These are phyloP conservation scores for Neurospora cerealis DNA, from an alignment of 495 filamentous ascomycete species.

Conservation along the genomic window DNA sequence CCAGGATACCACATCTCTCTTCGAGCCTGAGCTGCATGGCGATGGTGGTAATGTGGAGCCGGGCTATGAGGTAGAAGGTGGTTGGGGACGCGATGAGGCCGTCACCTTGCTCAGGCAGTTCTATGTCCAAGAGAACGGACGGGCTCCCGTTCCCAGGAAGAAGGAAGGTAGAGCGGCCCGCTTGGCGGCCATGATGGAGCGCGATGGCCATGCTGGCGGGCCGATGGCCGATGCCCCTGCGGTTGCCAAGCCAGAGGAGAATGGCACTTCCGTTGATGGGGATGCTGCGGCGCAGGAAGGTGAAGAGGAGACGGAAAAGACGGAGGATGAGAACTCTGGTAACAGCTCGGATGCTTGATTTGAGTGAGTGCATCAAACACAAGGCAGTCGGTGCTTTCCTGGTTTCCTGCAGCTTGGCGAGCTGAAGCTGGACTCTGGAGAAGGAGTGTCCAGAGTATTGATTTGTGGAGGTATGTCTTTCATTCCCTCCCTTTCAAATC, in stretches of 20 bases:
- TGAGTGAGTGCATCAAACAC: neutral
- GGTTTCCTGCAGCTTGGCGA: neutral
- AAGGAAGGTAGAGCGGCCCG: constrained; percentile 43
- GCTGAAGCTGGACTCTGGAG: neutral
- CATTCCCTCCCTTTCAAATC: neutral
- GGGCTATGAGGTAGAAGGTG: constrained; percentile 68
- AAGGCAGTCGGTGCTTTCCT: neutral
- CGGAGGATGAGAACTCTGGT: neutral
- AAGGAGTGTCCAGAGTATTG: neutral
- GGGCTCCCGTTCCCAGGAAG: constrained; percentile 45
- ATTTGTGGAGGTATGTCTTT: neutral
- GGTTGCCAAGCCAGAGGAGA: neutral
- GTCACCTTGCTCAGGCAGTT: constrained; percentile 86
- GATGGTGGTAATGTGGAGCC: constrained; percentile 50
- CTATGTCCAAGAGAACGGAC: constrained; percentile 92
- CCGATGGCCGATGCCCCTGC: constrained; percentile 9
- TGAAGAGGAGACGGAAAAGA: neutral
- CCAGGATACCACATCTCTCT: neutral
- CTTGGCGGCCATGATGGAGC: constrained; percentile 33
- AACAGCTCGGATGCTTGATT: neutral
- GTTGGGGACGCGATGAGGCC: constrained; percentile 76
- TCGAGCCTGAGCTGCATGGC: constrained; percentile 13
- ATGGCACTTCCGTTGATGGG: neutral
- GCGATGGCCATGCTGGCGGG: constrained; percentile 21
- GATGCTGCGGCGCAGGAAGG: neutral